Conservation (phyloP, 2,329 filamentous ascomycete genomes). For the Epicoccum nigrum region DNA sequence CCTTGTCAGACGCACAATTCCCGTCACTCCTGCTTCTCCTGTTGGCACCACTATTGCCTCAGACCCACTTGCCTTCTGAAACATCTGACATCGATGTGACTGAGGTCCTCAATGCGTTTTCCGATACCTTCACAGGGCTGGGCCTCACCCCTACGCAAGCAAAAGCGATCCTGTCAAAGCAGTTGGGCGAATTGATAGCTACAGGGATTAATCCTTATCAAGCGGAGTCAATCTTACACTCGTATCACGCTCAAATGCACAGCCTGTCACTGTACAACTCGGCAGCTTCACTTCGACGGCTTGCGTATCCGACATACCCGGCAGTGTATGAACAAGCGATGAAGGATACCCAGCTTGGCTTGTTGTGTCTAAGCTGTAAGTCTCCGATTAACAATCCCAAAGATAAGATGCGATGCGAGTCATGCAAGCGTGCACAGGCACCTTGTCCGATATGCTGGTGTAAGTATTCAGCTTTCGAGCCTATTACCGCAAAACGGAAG, state of each 20-base stretch:
- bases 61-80: constrained; percentile 45
- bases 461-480: constrained; percentile 51
- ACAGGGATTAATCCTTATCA: constrained; percentile 58
- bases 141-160: constrained; percentile 49
- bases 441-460: constrained; percentile 54
- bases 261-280: constrained; percentile 55
- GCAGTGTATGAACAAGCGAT: constrained; percentile 63
- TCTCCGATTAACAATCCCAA: constrained; percentile 60
- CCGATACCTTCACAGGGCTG: constrained; percentile 47
- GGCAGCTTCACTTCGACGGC: constrained; percentile 62
- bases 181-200: constrained; percentile 49
- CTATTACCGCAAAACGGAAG: constrained; percentile 39
- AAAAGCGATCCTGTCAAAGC: constrained; percentile 48
- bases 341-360: constrained; percentile 60
- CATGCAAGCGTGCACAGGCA: constrained; percentile 53
- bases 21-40: constrained; percentile 55
- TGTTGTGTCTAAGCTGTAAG: constrained; percentile 63
- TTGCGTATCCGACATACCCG: constrained; percentile 61
- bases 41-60: constrained; percentile 53
- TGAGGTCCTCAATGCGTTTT: constrained; percentile 47
- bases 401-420: constrained; percentile 59
- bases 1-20: constrained; percentile 54
- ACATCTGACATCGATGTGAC: constrained; percentile 34
- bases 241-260: constrained; percentile 63
- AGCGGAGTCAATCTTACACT: constrained; percentile 61